A percentile compares a stretch with the other conserved stretches of the same genome.
These are phyloP conservation scores for Pythium phragmiticola DNA, from an alignment of 352 stramenopile species.

Conservation along the genomic window DNA sequence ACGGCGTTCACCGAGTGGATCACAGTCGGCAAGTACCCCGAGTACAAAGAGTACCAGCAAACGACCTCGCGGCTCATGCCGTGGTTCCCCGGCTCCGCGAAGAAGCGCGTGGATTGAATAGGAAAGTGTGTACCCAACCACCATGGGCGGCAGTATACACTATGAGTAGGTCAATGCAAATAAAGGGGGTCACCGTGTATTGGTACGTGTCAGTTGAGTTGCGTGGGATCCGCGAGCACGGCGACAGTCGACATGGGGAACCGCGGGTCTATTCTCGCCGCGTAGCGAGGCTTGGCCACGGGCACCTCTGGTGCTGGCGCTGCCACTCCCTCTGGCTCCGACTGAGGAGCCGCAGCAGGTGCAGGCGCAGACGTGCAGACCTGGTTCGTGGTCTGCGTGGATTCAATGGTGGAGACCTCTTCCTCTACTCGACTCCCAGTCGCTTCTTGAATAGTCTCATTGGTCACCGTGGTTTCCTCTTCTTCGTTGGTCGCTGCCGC, in stretches of 20 bases:
- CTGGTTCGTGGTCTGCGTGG: neutral
- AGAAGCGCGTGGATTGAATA: constrained; percentile 22
- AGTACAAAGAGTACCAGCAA: constrained; percentile 87
- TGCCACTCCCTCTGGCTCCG: neutral
- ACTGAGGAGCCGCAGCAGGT: neutral
- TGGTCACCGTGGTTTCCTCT: neutral
- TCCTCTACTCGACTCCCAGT: neutral
- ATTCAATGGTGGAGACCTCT: neutral
- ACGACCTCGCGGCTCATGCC: constrained; percentile 63
- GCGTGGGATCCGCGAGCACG: constrained; percentile 50
- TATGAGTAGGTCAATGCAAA: neutral
- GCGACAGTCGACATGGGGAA: constrained; percentile 81
- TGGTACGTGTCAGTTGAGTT: constrained; percentile 17
- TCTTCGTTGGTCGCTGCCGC: neutral
- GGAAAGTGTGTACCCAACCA: neutral
- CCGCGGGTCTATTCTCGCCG: constrained; percentile 48
- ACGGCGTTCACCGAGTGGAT: constrained; percentile 90
- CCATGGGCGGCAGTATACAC: neutral
- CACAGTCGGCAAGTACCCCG: constrained; percentile 86
- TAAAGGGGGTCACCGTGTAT: neutral
- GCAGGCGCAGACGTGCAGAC: neutral
- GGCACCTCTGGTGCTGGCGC: neutral
- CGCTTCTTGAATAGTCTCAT: neutral
- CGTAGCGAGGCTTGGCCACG: constrained; percentile 22
- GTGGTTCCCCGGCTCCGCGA: constrained; percentile 36